Base-by-base conservation (phyloP, 768 basidiomycete genomes). In the Kwoniella dejecticola region DNA sequence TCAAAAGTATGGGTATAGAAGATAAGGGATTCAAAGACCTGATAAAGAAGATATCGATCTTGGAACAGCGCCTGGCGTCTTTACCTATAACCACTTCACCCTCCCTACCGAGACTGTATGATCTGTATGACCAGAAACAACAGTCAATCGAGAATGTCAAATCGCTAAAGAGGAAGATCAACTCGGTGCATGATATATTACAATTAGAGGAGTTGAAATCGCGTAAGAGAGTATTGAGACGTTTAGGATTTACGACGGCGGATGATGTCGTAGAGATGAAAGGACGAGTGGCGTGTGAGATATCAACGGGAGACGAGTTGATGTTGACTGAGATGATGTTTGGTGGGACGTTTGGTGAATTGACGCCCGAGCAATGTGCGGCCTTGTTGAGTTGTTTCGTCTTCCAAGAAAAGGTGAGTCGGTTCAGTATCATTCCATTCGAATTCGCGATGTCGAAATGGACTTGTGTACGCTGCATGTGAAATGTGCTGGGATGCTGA, bases 211-310 rank as follows among this genome's bases (percentile, higher is more conserved):
- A 99, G 78, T 87, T 99, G 73, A 95, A 94, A 79, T 88, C 87
- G 69, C 84, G 96, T 59, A 98, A 98, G 79, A 90, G 95, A 23
- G 94, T 96, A 0, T 83, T 98, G 26, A 85, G 96, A 33, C 85
- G 96, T 31, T 81, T 99, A 5, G 94, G 89, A 0, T 98, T 98
- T 82, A 94, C 92, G 2, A 88, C 85, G 13, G 77, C 86, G 10
- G 85, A 88, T 0, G 95, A 98, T 78, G 96, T 98, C 60, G 91
- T 98, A 21, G 96, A 98, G 76, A 87, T 93, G 84, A 99, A 99
- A 81, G 96, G 96, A 0, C 84, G 96, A 38, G 95, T 99, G 0
- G 96, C 96, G 17, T 99, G 96, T 77, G 96, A 99, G 80, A 98
- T 99, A 79, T 92, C 90, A 75, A 88, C 93, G 1, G 96, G 96